Base-by-base conservation (phyloP, 2,329 filamentous ascomycete species). In the Phialophora macrospora region DNA sequence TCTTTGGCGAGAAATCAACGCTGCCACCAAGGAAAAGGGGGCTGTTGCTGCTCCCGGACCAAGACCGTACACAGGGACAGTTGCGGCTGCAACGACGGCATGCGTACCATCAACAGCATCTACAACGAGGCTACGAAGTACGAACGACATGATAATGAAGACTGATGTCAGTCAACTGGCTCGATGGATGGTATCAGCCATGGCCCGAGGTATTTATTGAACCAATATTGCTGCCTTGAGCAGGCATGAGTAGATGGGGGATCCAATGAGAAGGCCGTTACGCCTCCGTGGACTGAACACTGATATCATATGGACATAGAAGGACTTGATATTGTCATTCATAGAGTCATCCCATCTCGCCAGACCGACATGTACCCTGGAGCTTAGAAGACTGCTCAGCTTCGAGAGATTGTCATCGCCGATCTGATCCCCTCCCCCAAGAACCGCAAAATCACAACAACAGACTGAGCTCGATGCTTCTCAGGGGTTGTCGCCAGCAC, bases 401-500 rank as follows among this genome's bases (percentile, higher is more conserved):
- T n/a, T 44, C 38, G 38, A 44, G 38, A 44, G 38, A n/a, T 44
- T 44, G 6, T 14, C 20, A 22, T n/a, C 6, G 3, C 20, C 48
- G 17, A 24, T 22, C 12, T 8, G 48, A 51, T 4, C 28, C 52
- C 24, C 20, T 34, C 9, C 11, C 26, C 12, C 51, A 12, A 17
- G 0, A 7, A 14, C 52, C 5, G 17, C 6, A 1, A n/a, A 55
- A 24, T 14, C 52, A 14, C 26, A 32, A 17, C 14, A 30, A 30
- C n/a, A 9, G 4, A 28, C 3, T 32, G 26, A n/a, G 20, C 24
- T 55, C 51, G 4, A 20, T 5, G 32, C n/a, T 20, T 20, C 22
- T 60, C 26, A 60, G 24, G 26, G 57, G n/a, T 60, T 26, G 6
- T 22, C 51, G 17, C 63, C 60, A 26, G 20, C 28, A 68, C 88